Evolutionary conservation across 1,284 basidiomycete genomes (phyloP).

Genomic region (Fomes fomentarius): DNA sequence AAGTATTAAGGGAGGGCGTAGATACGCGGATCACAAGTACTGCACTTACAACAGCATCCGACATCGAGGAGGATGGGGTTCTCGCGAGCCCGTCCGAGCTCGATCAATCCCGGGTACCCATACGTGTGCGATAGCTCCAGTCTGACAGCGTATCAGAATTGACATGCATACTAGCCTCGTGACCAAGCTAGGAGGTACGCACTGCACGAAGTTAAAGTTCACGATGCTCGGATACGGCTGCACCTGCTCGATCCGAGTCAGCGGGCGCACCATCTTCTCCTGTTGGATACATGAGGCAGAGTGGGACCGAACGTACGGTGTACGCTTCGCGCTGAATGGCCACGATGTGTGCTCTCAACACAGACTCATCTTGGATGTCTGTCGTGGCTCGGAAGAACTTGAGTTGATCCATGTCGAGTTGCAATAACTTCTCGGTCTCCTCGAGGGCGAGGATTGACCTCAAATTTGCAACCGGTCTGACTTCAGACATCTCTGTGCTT

Average conservation of each 20-base stretch:
- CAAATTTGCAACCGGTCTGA: neutral
- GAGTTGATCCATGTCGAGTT: conserved; percentile 32
- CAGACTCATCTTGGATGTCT: conserved; percentile 42
- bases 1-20: conserved; percentile 21
- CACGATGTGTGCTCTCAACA: conserved; percentile 49
- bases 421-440: conserved; percentile 1
- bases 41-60: conserved; percentile 49
- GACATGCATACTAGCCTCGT: neutral
- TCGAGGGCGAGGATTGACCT: neutral
- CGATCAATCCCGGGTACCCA: conserved; percentile 43
- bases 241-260: neutral
- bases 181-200: neutral
- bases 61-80: conserved; percentile 49
- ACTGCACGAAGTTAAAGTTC: conserved; percentile 15
- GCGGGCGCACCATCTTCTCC: neutral
- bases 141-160: conserved; percentile 21
- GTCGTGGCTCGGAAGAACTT: conserved; percentile 45
- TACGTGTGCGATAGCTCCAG: conserved; percentile 38
- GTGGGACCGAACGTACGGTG: neutral
- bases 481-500: neutral
- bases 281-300: too few species aligned
- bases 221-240: conserved; percentile 21
- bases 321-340: conserved; percentile 37
- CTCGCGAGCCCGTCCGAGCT: conserved; percentile 39
- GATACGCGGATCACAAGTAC: too few species aligned